These are phyloP conservation scores for Collybia nuda DNA, from an alignment of 768 basidiomycete species.

Conservation along the genomic window DNA sequence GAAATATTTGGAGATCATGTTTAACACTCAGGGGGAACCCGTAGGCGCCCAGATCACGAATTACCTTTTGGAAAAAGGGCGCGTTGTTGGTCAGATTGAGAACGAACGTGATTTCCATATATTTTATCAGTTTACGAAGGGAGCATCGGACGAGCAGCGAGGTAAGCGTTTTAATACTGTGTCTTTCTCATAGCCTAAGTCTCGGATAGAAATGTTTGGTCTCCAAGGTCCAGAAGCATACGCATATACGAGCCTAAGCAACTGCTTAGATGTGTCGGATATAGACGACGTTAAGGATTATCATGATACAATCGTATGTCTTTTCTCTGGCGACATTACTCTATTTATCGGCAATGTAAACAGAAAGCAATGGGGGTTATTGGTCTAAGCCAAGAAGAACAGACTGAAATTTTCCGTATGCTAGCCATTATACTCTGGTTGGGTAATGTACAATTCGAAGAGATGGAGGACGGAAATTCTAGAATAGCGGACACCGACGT, in stretches of 20 bases:
- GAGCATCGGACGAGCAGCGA: conserved; percentile 84
- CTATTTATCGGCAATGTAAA: background rate
- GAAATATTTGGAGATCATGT: conserved; percentile 99
- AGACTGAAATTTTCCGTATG: conserved; percentile 91
- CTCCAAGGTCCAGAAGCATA: conserved; percentile 96
- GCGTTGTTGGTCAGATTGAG: conserved; percentile 95
- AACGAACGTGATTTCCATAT: conserved; percentile 98
- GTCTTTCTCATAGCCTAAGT: conserved; percentile 10
- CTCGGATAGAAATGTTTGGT: conserved; percentile 79
- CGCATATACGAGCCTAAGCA: conserved; percentile 88
- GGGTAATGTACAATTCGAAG: conserved; percentile 90
- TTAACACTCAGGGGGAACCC: conserved; percentile 89
- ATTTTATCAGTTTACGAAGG: conserved; percentile 99
- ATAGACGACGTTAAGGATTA: conserved; percentile 92
- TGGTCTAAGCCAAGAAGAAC: conserved; percentile 82
- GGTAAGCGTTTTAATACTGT: conserved; percentile 45
- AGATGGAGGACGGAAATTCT: conserved; percentile 90
- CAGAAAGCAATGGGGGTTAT: conserved; percentile 94
- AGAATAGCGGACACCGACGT: conserved; percentile 77
- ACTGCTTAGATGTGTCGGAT: conserved; percentile 87
- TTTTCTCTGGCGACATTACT: background rate
- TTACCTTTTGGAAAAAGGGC: conserved; percentile 94
- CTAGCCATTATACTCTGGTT: conserved; percentile 93
- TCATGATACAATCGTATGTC: conserved; percentile 79
- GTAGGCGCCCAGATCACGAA: conserved; percentile 98